A percentile compares a stretch with the other conserved stretches of the same genome.
Evolutionary conservation across 2,329 filamentous ascomycete species (phyloP).

Genomic region (Colletotrichum filicis): DNA sequence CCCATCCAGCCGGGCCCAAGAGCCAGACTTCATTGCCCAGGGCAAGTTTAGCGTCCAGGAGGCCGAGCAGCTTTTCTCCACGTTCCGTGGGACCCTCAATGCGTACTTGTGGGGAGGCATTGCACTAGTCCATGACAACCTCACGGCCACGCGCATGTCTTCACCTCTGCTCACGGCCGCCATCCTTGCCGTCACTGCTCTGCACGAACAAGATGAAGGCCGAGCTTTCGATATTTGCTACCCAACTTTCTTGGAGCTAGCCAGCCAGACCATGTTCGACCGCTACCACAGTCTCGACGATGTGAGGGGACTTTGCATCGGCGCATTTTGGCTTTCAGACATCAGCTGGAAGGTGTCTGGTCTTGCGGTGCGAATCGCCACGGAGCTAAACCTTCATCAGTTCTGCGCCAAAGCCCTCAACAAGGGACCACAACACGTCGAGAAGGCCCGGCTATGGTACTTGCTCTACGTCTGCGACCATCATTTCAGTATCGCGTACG

Average conservation of each 20-base stretch:
- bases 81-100: slow-evolving; percentile 43
- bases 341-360: slow-evolving; percentile 67
- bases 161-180: slow-evolving; percentile 44
- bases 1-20: slow-evolving; percentile 24
- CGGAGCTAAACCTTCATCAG: slow-evolving; percentile 66
- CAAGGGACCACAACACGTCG: slow-evolving; percentile 59
- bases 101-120: slow-evolving; percentile 47
- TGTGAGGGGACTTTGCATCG: slow-evolving; percentile 70
- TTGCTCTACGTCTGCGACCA: slow-evolving; percentile 73
- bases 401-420: slow-evolving; percentile 59
- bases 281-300: slow-evolving; percentile 64
- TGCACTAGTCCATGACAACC: slow-evolving; percentile 42
- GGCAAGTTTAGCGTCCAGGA: slow-evolving; percentile 41
- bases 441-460: slow-evolving; percentile 71
- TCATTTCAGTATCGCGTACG: slow-evolving; percentile 72
- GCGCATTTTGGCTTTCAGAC: slow-evolving; percentile 73
- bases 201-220: slow-evolving; percentile 47
- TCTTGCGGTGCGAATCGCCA: slow-evolving; percentile 67
- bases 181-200: slow-evolving; percentile 46
- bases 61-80: slow-evolving; percentile 43
- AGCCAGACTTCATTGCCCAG: slow-evolving; percentile 44
- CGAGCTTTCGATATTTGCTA: slow-evolving; percentile 66
- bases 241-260: slow-evolving; percentile 66
- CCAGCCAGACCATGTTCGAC: slow-evolving; percentile 68
- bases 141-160: slow-evolving; percentile 42